Evolutionary conservation across 129 eudicot genomes (phyloP).

Genomic region (Centella asiatica): DNA sequence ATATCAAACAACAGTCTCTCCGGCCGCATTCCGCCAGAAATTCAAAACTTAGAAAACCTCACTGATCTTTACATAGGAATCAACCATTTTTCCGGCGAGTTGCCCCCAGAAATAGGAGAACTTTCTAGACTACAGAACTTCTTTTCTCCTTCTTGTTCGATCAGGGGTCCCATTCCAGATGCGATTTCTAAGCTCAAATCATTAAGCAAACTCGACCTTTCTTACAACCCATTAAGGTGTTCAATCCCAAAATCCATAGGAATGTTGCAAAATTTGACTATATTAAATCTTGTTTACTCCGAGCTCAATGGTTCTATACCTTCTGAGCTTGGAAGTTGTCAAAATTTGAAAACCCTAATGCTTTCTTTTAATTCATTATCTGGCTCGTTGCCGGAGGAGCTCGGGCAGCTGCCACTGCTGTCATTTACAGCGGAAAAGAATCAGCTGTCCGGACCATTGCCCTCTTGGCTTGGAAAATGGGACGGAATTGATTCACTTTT

Average conservation of each 20-base stretch:
- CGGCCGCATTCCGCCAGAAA: slow-evolving; percentile 44
- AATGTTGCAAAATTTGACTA: slow-evolving; percentile 30
- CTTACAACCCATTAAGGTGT: slow-evolving; percentile 62
- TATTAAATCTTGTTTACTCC: slow-evolving; percentile 46
- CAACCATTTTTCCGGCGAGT: slow-evolving; percentile 54
- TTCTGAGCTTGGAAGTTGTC: slow-evolving; percentile 54
- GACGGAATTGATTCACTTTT: slow-evolving; percentile 42
- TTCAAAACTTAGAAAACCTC: slow-evolving; percentile 33
- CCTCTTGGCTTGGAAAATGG: slow-evolving; percentile 69
- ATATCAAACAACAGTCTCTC: slow-evolving; percentile 63
- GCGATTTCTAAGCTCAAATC: slow-evolving; percentile 45
- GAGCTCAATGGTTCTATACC: slow-evolving; percentile 66
- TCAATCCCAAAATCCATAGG: slow-evolving; percentile 53
- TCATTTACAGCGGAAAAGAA: slow-evolving; percentile 57
- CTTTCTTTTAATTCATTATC: slow-evolving; percentile 66
- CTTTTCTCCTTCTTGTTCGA: slow-evolving; percentile 41
- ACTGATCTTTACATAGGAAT: slow-evolving; percentile 63
- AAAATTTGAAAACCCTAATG: slow-evolving; percentile 36
- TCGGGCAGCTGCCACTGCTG: slow-evolving; percentile 35
- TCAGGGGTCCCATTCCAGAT: slow-evolving; percentile 69
- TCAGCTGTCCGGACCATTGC: slow-evolving; percentile 55
- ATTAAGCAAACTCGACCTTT: slow-evolving; percentile 50
- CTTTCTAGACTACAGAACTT: slow-evolving; percentile 36
- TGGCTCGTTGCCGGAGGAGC: slow-evolving; percentile 54
- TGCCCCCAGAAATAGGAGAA: slow-evolving; percentile 61